Base-by-base conservation (phyloP, 2,329 filamentous ascomycete genomes). In the Cadophora sp. region DNA sequence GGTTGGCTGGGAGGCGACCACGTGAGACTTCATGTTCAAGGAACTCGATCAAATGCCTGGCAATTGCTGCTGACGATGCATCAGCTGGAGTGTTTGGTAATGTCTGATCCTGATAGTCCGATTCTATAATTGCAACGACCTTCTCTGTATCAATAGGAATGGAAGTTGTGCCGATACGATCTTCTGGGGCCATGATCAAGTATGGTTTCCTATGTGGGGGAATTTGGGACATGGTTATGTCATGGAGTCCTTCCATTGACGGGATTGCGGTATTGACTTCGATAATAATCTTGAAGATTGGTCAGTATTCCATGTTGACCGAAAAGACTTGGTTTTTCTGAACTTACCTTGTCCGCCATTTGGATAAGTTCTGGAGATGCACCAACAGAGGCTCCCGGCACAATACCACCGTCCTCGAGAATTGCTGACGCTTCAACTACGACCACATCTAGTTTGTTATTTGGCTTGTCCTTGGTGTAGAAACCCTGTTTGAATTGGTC, bases 201-300 rank as follows among this genome's bases (percentile, higher is more conserved):
- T 95, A 96, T 1, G 93, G 93, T 83, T 96, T 97, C 73, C 93
- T 86, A 72, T 85, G 82, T 1, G 93, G 93, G 22, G 93, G 93
- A 12, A 94, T 83, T 73, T 96, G 91, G n/a, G 91, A 93, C 86
- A 94, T 91, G 70, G 92, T 94, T 78, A 97, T 97, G 76, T 97
- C 94, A 84, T 97, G 93, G 22, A 97, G 86, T 63, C 93, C 94
- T 79, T 96, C 91, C 76, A 97, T 94, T 53, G 89, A 93, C 5
- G 93, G 93, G 62, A 92, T 87, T 1, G 93, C 84, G 0, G 94
- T 97, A 84, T 97, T 97, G 81, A 97, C 91, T 82, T 97, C 93
- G 77, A 97, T 92, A 77, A 97, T 93, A 81, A 97, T 88, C 86
- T 85, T 31, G 11, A 2, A 60, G 34, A 62, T 16, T 51, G 37